These are phyloP conservation scores for Chlorella ohadii DNA, from an alignment of 139 green algal genomes.

Conservation along the genomic window DNA sequence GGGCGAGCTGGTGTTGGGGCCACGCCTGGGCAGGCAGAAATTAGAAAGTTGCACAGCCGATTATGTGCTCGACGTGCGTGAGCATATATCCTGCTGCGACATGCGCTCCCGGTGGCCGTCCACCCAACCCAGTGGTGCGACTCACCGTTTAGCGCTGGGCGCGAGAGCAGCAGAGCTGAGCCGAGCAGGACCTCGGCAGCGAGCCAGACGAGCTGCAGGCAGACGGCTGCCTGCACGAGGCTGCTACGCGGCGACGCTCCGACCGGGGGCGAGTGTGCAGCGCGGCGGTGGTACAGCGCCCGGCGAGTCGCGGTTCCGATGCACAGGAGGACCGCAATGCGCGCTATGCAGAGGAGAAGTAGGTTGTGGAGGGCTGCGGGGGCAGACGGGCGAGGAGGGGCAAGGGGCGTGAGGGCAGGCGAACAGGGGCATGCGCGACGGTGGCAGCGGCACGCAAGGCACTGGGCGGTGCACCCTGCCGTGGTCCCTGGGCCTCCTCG, in stretches of 20 bases:
- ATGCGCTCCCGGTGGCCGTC: too few relatives aligned
- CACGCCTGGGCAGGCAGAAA: too few relatives aligned
- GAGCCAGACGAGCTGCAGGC: slow-evolving; percentile 32
- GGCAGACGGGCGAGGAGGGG: not conserved
- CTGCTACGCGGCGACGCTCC: not conserved
- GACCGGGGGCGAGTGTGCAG: not conserved
- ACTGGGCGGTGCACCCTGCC: not conserved
- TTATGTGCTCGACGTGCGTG: too few relatives aligned
- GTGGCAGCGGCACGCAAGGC: not conserved
- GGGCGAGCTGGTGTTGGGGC: too few relatives aligned
- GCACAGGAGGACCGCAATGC: slow-evolving; percentile 12
- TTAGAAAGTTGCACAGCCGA: too few relatives aligned
- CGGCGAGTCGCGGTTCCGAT: not conserved
- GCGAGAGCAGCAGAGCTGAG: slow-evolving; percentile 10
- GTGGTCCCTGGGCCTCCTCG: not conserved
- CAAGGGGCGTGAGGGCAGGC: not conserved
- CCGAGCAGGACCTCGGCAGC: slow-evolving; percentile 30
- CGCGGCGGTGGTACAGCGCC: not conserved
- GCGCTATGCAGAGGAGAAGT: slow-evolving; percentile 9
- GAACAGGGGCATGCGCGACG: not conserved
- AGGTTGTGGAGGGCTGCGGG: slow-evolving; percentile 25
- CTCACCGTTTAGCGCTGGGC: not conserved
- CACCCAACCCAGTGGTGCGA: too few relatives aligned
- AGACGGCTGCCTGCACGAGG: slow-evolving; percentile 21
- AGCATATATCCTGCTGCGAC: too few relatives aligned